Evolutionary conservation across 306 rosid species (phyloP), one percentile per base, ranked within the genome.

Genomic region (Mimosa pudica): DNA sequence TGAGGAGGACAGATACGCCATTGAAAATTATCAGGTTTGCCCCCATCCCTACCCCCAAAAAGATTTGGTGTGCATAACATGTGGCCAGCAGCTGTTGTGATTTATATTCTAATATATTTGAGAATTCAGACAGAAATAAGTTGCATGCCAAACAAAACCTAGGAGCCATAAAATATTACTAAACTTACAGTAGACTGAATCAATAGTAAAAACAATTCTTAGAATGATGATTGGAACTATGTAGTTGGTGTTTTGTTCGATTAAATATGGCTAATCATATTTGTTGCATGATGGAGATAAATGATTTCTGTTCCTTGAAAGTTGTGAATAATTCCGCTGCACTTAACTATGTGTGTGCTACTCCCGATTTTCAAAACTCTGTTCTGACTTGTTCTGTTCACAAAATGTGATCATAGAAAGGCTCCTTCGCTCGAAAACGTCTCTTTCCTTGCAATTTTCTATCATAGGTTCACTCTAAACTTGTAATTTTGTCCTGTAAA

Each of bases 1-100:
- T 44, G 97, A 94, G 73, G 98, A 91, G 83, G 98, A 94, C 83
- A 89, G 97, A 47, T 90, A 82, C 45, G 91, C 95, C 62, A 89
- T 92, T 86, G 98, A 94, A 33, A 95, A 91, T 87, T 91, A 92
- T 84, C 98, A 94, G 98, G 97, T 94, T 79, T 47, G 84, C 24
- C 80, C 5, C 8, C 69, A 35, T 7, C 58, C 57, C n/a, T 7
- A 6, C 57, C 18, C 18, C 18, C 0, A 51, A 11, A 48, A 48
- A 12, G 12, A 11, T 2, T 20, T 77, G 51, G n/a, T 49, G 51
- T 47, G 35, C 64, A 52, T 30, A n/a, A 73, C 49, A 60, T 51
- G 74, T 72, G 33, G 57, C 64, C 44, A 57, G 68, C 55, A 35
- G 63, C 49, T 77, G 4, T 68, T 68, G 2, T 9, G 33, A 45